A percentile compares a stretch with the other conserved stretches of the same genome.
phyloP scores from a whole-genome alignment of 129 eudicot genomes.

The Flaveria sonorensis region DNA sequence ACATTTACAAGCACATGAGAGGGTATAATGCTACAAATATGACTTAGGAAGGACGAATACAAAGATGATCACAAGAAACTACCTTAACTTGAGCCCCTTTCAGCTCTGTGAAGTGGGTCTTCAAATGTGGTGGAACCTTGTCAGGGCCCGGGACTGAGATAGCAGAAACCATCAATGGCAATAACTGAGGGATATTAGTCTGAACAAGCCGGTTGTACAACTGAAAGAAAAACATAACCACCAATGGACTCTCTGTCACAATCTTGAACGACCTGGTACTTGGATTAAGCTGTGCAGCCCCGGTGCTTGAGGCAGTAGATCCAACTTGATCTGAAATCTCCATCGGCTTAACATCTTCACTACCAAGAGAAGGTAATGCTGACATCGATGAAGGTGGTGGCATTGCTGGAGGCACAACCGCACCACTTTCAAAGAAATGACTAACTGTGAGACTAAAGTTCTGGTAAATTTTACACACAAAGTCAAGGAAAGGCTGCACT shows the following conservation, averaged over 20 bases:
- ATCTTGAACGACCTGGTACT: constrained; percentile 91
- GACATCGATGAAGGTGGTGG: constrained; percentile 58
- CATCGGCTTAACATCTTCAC: constrained; percentile 80
- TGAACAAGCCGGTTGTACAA: constrained; percentile 92
- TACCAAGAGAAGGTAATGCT: constrained; percentile 57
- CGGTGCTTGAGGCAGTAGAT: constrained; percentile 47
- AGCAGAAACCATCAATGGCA: constrained; percentile 95
- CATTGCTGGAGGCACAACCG: constrained; percentile 58
- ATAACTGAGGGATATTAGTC: constrained; percentile 86
- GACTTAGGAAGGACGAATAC: neutral
- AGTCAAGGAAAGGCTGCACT: constrained; percentile 96
- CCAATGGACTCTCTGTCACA: constrained; percentile 97
- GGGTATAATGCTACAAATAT: constrained; percentile 12
- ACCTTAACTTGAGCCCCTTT: constrained; percentile 99
- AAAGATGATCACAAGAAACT: constrained; percentile 20
- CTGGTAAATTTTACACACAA: constrained; percentile 92
- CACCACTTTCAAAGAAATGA: constrained; percentile 88
- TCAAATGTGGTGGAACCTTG: constrained; percentile 87
- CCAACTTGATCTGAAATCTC: constrained; percentile 89
- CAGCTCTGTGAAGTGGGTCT: constrained; percentile 81
- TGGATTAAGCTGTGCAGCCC: constrained; percentile 80
- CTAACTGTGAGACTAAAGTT: constrained; percentile 83
- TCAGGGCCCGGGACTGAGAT: constrained; percentile 96
- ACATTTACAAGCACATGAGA: constrained; percentile 8
- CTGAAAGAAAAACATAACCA: constrained; percentile 97